Conservation (phyloP, 2,329 filamentous ascomycete genomes). For the Diaporthe sp. region DNA sequence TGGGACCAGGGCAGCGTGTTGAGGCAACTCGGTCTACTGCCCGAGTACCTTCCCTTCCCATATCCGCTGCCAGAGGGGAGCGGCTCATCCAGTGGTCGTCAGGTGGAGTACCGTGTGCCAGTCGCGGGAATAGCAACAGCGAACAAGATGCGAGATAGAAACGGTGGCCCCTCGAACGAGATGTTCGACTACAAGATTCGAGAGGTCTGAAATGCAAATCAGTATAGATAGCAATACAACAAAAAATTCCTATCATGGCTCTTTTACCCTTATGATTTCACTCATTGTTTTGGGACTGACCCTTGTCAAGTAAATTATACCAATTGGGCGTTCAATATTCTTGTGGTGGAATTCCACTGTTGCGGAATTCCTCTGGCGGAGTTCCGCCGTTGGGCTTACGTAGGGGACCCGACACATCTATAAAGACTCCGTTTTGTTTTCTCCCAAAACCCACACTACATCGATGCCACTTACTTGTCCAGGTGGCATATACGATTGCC, state of each 20-base stretch:
- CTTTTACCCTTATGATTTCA: too few relatives aligned
- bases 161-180: slow-evolving; percentile 66
- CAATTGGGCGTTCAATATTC: not conserved
- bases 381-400: slow-evolving; percentile 9
- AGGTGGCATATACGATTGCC: not conserved
- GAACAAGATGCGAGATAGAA: slow-evolving; percentile 63
- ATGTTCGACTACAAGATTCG: slow-evolving; percentile 60
- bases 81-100: slow-evolving; percentile 50
- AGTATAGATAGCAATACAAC: not conserved
- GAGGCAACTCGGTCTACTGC: slow-evolving; percentile 72
- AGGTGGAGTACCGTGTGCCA: slow-evolving; percentile 72
- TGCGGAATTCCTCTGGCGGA: slow-evolving; percentile 36
- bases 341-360: slow-evolving; percentile 7
- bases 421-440: not conserved
- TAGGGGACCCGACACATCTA: not conserved
- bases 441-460: too few relatives aligned
- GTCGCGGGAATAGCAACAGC: slow-evolving; percentile 69
- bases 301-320: not conserved
- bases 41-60: slow-evolving; percentile 75
- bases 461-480: not conserved
- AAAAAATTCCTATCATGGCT: not conserved
- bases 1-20: slow-evolving; percentile 79
- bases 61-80: slow-evolving; percentile 62
- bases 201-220: slow-evolving; percentile 41
- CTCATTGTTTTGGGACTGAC: fast-evolving